phyloP scores from a whole-genome alignment of 2,329 filamentous ascomycete species.

The Sporothrix brasiliensis region DNA sequence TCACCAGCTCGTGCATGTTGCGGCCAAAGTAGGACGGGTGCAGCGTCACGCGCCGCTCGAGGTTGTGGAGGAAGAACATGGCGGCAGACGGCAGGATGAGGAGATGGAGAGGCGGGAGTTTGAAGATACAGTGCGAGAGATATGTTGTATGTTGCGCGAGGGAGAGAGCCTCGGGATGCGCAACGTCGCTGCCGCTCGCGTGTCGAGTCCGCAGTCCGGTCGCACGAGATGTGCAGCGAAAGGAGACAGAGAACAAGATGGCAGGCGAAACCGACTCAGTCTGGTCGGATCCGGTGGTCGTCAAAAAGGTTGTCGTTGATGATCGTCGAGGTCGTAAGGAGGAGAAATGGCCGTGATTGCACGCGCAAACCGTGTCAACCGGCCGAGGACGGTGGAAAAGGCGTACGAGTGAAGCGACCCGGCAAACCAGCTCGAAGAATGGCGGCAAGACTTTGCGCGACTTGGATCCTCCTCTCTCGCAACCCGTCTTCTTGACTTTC shows the following conservation, averaged over 20 bases:
- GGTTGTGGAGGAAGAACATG: conserved; percentile 99
- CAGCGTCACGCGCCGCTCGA: conserved; percentile 91
- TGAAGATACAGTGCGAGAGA: not conserved
- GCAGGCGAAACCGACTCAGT: not conserved
- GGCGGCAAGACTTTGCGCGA: not conserved
- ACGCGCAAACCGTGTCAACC: conserved; percentile 2
- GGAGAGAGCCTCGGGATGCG: not conserved
- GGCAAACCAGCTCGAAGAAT: not conserved
- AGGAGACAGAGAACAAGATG: not conserved
- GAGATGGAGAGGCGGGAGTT: not conserved
- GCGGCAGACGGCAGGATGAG: conserved; percentile 33
- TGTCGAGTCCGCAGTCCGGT: not conserved
- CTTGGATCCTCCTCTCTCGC: not conserved
- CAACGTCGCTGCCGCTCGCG: not conserved
- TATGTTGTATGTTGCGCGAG: not conserved
- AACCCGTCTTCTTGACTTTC: not conserved
- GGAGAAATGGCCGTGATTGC: not conserved
- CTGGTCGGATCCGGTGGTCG: not conserved
- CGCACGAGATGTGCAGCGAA: too few species aligned
- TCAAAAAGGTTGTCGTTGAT: not conserved
- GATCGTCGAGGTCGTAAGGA: not conserved
- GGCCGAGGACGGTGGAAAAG: not conserved
- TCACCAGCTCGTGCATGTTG: conserved; percentile 89
- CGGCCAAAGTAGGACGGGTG: conserved; percentile 97
- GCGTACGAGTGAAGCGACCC: not conserved